Evolutionary conservation across 2,329 filamentous ascomycete genomes (phyloP), one percentile per base, ranked within the genome.

Genomic region (Xylaria sp.): DNA sequence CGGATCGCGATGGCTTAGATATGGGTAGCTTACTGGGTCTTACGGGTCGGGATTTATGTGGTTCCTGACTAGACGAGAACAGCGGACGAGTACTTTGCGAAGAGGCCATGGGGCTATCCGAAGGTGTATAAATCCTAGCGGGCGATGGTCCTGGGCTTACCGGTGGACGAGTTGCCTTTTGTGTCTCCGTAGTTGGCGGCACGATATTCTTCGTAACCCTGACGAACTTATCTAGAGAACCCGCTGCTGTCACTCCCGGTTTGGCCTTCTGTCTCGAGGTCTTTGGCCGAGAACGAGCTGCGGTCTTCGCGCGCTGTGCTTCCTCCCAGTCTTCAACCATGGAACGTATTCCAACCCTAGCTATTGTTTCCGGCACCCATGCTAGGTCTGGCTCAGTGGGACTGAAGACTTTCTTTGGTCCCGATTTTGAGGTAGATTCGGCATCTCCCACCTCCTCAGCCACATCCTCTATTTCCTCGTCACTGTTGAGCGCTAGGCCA

Each of bases 361-460:
- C 87, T 62, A 92, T 83, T 0, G 86, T 85, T 73, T 91, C 88
- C 25, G 91, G 84, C 6, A 94, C 80, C 92, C 92, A 95, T 10
- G 87, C 79, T 71, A 91, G 87, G 49, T 92, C 88, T 1, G 89
- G 82, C 33, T 89, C 85, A 9, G 84, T 85, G 0, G 93, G 91
- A 74, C 94, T 90, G 73, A 91, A 94, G 0, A 79, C 70, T 62
- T 83, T 84, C 46, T 72, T 81, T 23, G 75, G 54, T 10, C 63
- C 68, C 13, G 71, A 65, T n/a, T 77, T 80, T 1, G 72, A 67
- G 1, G 70, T 69, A 3, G 74, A 74, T 20, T 74, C 74, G 62
- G 65, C 46, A 6, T 68, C 70, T n/a, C 70, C 71, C 15, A 76
- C 77, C 20, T 76, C 76, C 8, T 74, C 75, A 1, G 64, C 69